Percentiles rank a stretch among this genome's conserved stretches.
These are phyloP conservation scores for Capsicum baccatum DNA, from an alignment of 257 asterid species.

Conservation along the genomic window DNA sequence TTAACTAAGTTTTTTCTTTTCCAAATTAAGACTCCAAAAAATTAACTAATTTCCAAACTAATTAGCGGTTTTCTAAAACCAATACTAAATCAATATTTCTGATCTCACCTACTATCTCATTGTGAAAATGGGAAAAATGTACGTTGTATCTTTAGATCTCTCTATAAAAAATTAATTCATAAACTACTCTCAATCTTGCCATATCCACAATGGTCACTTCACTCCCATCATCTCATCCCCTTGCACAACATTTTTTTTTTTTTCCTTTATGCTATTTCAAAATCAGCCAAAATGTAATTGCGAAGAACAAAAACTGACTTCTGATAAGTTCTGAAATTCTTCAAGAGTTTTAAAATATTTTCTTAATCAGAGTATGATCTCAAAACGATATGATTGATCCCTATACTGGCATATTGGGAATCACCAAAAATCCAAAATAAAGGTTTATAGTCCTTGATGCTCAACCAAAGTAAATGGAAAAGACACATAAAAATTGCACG, in stretches of 20 bases:
- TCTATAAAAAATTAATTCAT: background rate
- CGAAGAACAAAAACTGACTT: background rate
- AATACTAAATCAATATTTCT: slow-evolving; percentile 11
- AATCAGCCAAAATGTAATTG: background rate
- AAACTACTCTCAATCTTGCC: background rate
- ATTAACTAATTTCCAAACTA: background rate
- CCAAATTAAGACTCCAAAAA: background rate
- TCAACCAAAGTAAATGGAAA: background rate
- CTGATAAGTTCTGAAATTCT: background rate
- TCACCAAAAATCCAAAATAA: background rate
- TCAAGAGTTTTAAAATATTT: background rate
- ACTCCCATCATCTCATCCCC: background rate
- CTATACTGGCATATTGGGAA: background rate
- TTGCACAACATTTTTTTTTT: too few relatives aligned
- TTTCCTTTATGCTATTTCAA: background rate
- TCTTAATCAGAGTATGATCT: background rate
- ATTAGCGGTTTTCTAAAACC: background rate
- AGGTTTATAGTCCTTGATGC: background rate
- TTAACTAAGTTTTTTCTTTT: background rate
- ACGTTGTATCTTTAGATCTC: slow-evolving; percentile 7
- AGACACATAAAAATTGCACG: background rate
- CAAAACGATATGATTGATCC: background rate
- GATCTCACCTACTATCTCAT: background rate
- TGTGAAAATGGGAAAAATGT: background rate
- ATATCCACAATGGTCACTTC: background rate